These are phyloP conservation scores for Penicillium malachiteum DNA, from an alignment of 495 filamentous ascomycete species.

Conservation along the genomic window DNA sequence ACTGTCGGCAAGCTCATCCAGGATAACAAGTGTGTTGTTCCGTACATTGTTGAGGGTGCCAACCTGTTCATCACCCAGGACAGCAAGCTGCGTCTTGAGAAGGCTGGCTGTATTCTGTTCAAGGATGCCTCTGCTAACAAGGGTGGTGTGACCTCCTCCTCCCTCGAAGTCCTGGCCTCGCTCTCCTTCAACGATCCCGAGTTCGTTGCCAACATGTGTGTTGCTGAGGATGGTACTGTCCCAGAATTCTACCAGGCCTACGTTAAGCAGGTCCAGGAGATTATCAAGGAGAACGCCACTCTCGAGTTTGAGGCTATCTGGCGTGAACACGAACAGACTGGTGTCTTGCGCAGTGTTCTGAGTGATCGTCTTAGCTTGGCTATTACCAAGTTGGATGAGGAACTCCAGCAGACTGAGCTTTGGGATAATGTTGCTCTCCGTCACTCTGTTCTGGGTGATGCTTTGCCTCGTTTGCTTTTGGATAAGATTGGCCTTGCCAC, in stretches of 20 bases:
- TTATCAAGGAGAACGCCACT: slow-evolving; percentile 82
- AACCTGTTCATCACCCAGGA: slow-evolving; percentile 99
- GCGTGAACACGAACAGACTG: slow-evolving; percentile 84
- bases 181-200: slow-evolving; percentile 87
- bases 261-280: slow-evolving; percentile 85
- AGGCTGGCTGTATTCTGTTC: slow-evolving; percentile 89
- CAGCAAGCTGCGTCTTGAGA: slow-evolving; percentile 90
- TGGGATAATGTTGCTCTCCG: slow-evolving; percentile 84
- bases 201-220: slow-evolving; percentile 93
- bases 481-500: slow-evolving; percentile 87
- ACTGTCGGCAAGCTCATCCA: slow-evolving; percentile 80
- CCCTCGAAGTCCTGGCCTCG: slow-evolving; percentile 90
- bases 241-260: slow-evolving; percentile 91
- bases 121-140: slow-evolving; percentile 99
- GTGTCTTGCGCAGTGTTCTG: slow-evolving; percentile 73
- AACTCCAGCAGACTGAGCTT: slow-evolving; percentile 86
- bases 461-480: slow-evolving; percentile 78
- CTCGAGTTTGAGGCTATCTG: slow-evolving; percentile 98
- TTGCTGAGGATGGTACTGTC: slow-evolving; percentile 69
- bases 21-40: slow-evolving; percentile 78
- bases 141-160: slow-evolving; percentile 97
- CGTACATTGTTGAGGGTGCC: slow-evolving; percentile 96
- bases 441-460: slow-evolving; percentile 75
- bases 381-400: slow-evolving; percentile 93
- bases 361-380: slow-evolving; percentile 86